phyloP scores from a whole-genome alignment of 371 early-diverging fungal genomes.

The Aphelidium insulamus region DNA sequence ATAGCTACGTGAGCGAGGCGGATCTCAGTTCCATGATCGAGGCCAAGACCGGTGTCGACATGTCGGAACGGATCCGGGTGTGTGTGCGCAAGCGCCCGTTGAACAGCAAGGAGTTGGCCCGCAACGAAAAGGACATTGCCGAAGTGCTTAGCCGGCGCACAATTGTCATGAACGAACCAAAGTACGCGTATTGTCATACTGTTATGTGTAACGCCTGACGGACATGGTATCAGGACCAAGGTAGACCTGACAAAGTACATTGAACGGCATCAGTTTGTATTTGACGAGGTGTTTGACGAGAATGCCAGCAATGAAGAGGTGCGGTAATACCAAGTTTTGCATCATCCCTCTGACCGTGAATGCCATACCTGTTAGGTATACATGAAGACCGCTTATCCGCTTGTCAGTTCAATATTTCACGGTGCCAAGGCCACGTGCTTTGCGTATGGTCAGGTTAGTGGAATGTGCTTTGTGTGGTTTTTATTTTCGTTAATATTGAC shows the following conservation, averaged over 20 bases:
- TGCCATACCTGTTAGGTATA: constrained; percentile 33
- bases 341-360: not conserved
- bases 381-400: constrained; percentile 60
- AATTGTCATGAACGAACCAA: constrained; percentile 67
- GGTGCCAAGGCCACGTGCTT: constrained; percentile 97
- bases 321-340: constrained; percentile 2
- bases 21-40: constrained; percentile 1
- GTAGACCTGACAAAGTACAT: constrained; percentile 85
- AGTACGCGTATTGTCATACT: constrained; percentile 20
- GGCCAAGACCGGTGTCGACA: not conserved
- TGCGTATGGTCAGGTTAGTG: no score
- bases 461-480: no score
- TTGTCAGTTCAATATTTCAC: constrained; percentile 79
- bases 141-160: constrained; percentile 31
- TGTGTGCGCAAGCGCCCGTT: constrained; percentile 92
- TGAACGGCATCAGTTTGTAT: constrained; percentile 79
- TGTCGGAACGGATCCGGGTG: constrained; percentile 46
- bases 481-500: not conserved
- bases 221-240: constrained; percentile 12
- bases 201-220: not conserved
- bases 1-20: not conserved
- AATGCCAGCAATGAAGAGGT: constrained; percentile 53
- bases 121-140: constrained; percentile 63
- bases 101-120: constrained; percentile 46
- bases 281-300: constrained; percentile 90